phyloP scores from a whole-genome alignment of 2,329 filamentous ascomycete species.

The Colletotrichum orbiculare region DNA sequence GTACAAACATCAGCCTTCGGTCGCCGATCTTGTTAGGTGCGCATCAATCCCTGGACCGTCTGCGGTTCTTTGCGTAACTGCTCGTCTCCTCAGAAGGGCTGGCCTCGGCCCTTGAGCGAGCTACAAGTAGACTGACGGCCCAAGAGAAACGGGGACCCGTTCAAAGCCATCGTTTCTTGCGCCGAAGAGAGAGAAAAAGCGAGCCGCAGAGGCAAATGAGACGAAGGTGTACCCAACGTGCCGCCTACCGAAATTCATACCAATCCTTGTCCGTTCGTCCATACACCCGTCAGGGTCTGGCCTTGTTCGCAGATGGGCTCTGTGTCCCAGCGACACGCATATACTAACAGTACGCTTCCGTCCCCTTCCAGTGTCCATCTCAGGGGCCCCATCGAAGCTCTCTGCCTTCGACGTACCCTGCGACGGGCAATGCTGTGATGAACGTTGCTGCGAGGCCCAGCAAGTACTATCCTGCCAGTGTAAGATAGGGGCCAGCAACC shows the following conservation, averaged over 20 bases:
- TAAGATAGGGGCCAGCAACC: no score
- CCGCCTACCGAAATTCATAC: slow-evolving; percentile 26
- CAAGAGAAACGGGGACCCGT: no score
- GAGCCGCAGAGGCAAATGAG: slow-evolving; percentile 23
- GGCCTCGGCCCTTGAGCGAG: no score
- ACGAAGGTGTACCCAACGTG: slow-evolving; percentile 24
- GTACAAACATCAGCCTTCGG: no score
- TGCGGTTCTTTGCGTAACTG: no score
- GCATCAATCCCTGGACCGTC: no score
- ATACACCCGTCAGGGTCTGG: slow-evolving; percentile 27
- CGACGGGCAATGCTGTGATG: not conserved
- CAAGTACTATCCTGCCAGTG: no score
- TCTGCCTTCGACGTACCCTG: slow-evolving; percentile 14
- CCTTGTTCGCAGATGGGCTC: slow-evolving; percentile 22
- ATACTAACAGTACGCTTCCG: slow-evolving; percentile 14
- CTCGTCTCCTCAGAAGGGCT: no score
- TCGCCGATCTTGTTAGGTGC: no score
- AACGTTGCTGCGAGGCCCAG: not conserved
- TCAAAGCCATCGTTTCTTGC: slow-evolving; percentile 18
- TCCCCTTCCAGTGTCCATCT: slow-evolving; percentile 27
- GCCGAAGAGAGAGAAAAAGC: slow-evolving; percentile 7
- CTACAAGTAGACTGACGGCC: no score
- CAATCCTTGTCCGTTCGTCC: slow-evolving; percentile 25
- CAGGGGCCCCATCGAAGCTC: slow-evolving; percentile 3
- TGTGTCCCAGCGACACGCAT: slow-evolving; percentile 29